Evolutionary conservation across 2,329 filamentous ascomycete genomes (phyloP), one percentile per base, ranked within the genome.

Genomic region (Magnaporthales sp.): DNA sequence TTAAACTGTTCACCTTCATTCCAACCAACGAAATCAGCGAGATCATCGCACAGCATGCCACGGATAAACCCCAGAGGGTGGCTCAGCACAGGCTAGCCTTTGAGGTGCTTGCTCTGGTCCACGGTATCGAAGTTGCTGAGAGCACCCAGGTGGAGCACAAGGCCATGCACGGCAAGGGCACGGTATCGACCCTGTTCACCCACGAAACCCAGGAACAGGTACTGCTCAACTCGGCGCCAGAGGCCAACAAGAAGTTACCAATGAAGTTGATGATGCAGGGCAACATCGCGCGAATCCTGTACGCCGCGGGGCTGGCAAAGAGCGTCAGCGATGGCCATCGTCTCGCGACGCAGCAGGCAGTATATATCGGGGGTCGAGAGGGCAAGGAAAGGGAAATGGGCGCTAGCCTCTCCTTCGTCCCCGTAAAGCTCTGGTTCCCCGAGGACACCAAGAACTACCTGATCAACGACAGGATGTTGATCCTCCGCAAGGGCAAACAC

Each of bases 1-100:
- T 99, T 56, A 94, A 91, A 74, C 85, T 97, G 26, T 93, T 99
- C 75, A 99, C 95, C 0, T 97, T 99, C 75, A 77, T 97, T 51
- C 91, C 94, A 0, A 72, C 91, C 2, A 74, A 83, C 8, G 76
- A 86, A n/a, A 96, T 99, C 70, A 74, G 82, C 3, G 73, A 80
- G 15, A 76, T 91, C 65, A 91, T 98, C 85, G 75, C 80, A 32
- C 76, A 89, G 69, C 93, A 98, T 71, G 78, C 77, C 9, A 69
- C 81, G 30, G 84, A 93, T 67, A 91, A 91, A 0, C 84, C 88
- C 0, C 87, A 89, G 77, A 87, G 95, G 31, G 75, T 87, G 67
- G 93, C 94, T 3, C 94, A 99, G 72, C 93, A 97, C 74, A 80
- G 84, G 0, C 85, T 99, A 2, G 95, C 95, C 0, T 86, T 82